Evolutionary conservation across 345 rosid genomes (phyloP).

Genomic region (Gossypium ekmanianum): DNA sequence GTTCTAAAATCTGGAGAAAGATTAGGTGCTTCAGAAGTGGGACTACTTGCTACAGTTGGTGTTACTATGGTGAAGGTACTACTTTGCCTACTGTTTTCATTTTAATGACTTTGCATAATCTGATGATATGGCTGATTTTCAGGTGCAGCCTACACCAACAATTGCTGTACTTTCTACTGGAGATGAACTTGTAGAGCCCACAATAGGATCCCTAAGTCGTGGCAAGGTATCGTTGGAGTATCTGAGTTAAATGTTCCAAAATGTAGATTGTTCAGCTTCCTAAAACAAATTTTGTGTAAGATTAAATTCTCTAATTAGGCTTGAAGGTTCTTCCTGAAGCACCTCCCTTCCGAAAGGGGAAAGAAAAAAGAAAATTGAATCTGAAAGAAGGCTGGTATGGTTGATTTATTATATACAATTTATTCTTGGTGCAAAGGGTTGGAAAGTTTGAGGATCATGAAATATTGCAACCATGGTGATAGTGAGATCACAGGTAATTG

Average conservation of each 20-base stretch:
- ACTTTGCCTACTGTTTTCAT: constrained; percentile 19
- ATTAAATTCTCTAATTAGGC: not conserved
- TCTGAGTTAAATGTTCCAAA: constrained; percentile 1
- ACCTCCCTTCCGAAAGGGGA: not conserved
- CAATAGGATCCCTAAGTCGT: constrained; percentile 46
- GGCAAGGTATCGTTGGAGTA: constrained; percentile 67
- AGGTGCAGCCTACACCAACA: constrained; percentile 78
- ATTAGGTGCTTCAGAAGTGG: constrained; percentile 86
- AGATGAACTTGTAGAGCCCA: constrained; percentile 88
- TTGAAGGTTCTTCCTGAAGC: not conserved
- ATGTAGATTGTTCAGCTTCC: constrained; percentile 2
- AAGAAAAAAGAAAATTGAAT: not conserved
- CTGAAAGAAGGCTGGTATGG: not conserved
- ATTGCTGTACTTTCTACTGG: constrained; percentile 94
- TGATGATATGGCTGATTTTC: constrained; percentile 22
- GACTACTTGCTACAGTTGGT: constrained; percentile 86
- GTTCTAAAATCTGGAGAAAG: constrained; percentile 71
- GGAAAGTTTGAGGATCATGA: not conserved
- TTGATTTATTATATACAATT: not conserved
- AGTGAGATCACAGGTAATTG: not conserved
- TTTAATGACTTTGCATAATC: constrained; percentile 15
- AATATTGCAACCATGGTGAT: constrained; percentile 1
- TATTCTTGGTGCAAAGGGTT: not conserved
- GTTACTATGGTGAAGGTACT: constrained; percentile 74
- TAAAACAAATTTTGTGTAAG: not conserved